A percentile compares a stretch with the other conserved stretches of the same genome.
These are phyloP conservation scores for Pezicula rhizophila DNA, from an alignment of 2,329 filamentous ascomycete genomes.

Conservation along the genomic window DNA sequence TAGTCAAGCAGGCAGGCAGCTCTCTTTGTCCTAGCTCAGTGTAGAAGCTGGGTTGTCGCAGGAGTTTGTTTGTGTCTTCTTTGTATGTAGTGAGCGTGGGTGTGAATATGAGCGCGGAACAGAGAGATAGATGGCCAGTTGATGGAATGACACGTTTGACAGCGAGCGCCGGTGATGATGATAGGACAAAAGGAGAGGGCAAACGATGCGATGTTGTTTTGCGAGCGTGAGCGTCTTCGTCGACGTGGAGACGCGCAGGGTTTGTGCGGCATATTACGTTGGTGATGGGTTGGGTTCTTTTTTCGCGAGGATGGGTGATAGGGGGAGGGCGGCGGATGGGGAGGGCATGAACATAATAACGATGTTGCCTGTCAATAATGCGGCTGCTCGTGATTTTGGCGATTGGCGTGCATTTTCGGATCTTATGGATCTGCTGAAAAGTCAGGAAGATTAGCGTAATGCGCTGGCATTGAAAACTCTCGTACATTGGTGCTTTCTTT, in stretches of 20 bases:
- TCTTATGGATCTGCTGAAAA: not conserved
- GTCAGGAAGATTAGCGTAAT: not conserved
- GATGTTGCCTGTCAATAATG: not conserved
- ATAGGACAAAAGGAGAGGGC: not conserved
- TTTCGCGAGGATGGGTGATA: too few relatives aligned
- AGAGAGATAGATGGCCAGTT: not conserved
- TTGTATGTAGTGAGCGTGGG: too few relatives aligned
- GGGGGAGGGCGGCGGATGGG: too few relatives aligned
- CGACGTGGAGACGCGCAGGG: slow-evolving; percentile 17
- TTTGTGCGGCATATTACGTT: slow-evolving; percentile 15
- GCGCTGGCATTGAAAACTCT: not conserved
- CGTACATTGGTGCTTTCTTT: too few relatives aligned
- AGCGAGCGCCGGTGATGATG: slow-evolving; percentile 7
- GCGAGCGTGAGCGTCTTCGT: slow-evolving; percentile 10
- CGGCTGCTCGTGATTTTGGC: not conserved
- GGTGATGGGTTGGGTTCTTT: slow-evolving; percentile 9
- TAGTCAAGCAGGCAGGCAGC: not conserved
- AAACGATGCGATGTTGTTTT: slow-evolving; percentile 7
- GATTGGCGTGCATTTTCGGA: slow-evolving; percentile 1
- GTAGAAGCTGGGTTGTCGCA: too few relatives aligned
- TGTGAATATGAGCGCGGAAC: not conserved
- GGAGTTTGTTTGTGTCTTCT: too few relatives aligned
- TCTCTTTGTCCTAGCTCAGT: not conserved
- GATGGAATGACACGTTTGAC: slow-evolving; percentile 7
- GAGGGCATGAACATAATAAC: not conserved